These are phyloP conservation scores for Plasmodium ovale DNA, from an alignment of 169 alveolate species.

Conservation along the genomic window DNA sequence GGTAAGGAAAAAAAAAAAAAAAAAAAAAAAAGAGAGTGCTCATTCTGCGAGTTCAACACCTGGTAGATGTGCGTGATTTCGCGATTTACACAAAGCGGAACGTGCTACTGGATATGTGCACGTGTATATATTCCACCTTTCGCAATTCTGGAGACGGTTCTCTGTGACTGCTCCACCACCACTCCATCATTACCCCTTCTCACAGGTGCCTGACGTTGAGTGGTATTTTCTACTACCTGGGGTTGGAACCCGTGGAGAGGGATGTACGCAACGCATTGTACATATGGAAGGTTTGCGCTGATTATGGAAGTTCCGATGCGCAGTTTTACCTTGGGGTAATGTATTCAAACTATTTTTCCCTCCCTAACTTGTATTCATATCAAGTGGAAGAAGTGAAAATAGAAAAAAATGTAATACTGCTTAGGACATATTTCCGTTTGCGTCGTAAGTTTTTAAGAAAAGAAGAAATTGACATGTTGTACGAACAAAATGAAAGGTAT, in stretches of 20 bases:
- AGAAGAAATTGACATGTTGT: background rate
- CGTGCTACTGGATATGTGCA: too few species aligned
- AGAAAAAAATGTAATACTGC: constrained; percentile 20
- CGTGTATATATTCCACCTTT: too few species aligned
- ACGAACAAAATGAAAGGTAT: background rate
- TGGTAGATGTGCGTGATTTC: background rate
- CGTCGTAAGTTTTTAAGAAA: constrained; percentile 4
- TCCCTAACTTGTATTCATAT: constrained; percentile 61
- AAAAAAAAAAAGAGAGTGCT: background rate
- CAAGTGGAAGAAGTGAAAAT: constrained; percentile 19
- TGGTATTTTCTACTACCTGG: constrained; percentile 65
- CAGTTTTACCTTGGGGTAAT: constrained; percentile 58
- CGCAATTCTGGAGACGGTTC: background rate
- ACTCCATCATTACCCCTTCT: background rate
- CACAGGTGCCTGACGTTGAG: constrained; percentile 45
- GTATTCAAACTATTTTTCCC: constrained; percentile 68
- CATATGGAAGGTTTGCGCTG: constrained; percentile 69
- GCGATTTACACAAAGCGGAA: background rate
- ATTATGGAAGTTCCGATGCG: constrained; percentile 74
- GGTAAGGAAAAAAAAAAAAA: constrained; percentile 4
- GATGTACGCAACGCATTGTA: constrained; percentile 41
- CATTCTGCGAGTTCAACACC: background rate
- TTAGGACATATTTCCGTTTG: constrained; percentile 5
- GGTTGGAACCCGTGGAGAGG: constrained; percentile 49
- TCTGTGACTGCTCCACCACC: background rate